Base-by-base conservation (phyloP, 495 filamentous ascomycete genomes). In the Pseudoneurospora amorphoporcata region DNA sequence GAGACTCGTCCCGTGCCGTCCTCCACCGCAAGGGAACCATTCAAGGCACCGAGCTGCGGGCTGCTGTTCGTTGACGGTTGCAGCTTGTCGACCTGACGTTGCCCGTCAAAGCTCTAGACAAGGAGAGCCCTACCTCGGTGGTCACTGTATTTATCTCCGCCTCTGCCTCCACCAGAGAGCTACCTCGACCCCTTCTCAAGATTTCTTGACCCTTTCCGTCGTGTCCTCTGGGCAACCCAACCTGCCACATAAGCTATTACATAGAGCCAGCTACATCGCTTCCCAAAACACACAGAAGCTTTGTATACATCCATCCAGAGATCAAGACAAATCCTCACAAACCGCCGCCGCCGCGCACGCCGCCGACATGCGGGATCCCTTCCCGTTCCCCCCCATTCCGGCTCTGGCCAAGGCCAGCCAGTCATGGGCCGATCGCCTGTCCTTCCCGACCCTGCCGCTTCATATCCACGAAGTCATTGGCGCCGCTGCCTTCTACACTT, bases 401-500 rank as follows among this genome's bases (percentile, higher is more conserved):
- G 83, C 83, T 74, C 85, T 91, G 61, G 82, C 80, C 76, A 79
- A 81, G 74, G 82, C 84, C 70, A 77, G 89, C 72, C 78, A 87
- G 77, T 90, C 90, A 35, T 83, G 87, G 79, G 88, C 90, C 41
- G 84, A 89, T 73, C 83, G 78, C 39, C 77, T 92, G 75, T 79
- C 80, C 68, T 85, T 98, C 43, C 85, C 89, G 8, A 91, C 91
- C 14, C 87, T 98, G 47, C 87, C 91, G 3, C 85, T 94, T 32
- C 95, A 99, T 82, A 84, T 93, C 81, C 95, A 99, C 84, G 95
- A 99, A 80, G 86, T 98, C 70, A 74, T 95, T 75, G 81, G 90
- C 75, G 89, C 92, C 72, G 90, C 92, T 74, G 72, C 85, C 73
- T 84, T 90, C 79, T 99, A 99, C 87, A 89, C 90, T 71, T 81